A percentile compares a stretch with the other conserved stretches of the same genome.
These are phyloP conservation scores for Neophaeococcomyces aloes DNA, from an alignment of 2,329 filamentous ascomycete species.

Conservation along the genomic window DNA sequence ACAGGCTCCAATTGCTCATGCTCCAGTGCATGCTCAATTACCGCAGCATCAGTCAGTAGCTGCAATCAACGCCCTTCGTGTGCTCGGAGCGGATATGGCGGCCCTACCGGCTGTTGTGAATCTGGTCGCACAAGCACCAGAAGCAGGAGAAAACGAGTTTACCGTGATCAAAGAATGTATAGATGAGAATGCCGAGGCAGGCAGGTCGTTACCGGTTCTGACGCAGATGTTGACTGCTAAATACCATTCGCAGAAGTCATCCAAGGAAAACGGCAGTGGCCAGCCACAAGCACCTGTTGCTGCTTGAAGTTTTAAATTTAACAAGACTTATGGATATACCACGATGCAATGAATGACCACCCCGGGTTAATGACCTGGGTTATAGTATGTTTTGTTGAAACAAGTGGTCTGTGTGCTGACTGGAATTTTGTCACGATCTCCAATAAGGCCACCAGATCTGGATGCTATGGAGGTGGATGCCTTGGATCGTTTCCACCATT, in stretches of 20 bases:
- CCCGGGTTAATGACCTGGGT: too few species aligned
- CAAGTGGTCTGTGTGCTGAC: too few species aligned
- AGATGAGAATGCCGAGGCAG: constrained; percentile 53
- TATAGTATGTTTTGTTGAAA: too few species aligned
- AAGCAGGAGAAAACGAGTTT: constrained; percentile 63
- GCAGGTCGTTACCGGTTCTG: constrained; percentile 44
- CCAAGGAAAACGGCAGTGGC: not conserved
- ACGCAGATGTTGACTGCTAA: constrained; percentile 30
- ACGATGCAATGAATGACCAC: too few species aligned
- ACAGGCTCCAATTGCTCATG: constrained; percentile 19
- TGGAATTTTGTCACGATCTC: too few species aligned
- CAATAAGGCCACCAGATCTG: too few species aligned
- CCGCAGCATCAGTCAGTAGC: constrained; percentile 13
- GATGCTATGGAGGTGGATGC: too few species aligned
- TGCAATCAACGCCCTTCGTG: constrained; percentile 40
- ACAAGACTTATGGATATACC: not conserved
- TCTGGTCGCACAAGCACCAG: constrained; percentile 56
- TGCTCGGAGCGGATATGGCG: constrained; percentile 51
- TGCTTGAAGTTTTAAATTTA: not conserved
- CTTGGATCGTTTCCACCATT: too few species aligned
- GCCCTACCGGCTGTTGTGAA: constrained; percentile 57
- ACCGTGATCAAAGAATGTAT: constrained; percentile 60
- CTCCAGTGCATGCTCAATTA: constrained; percentile 11
- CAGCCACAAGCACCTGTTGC: not conserved
- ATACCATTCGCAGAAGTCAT: constrained; percentile 4